These are phyloP conservation scores for Plasmodium malariae DNA, from an alignment of 169 alveolate species.

Conservation along the genomic window DNA sequence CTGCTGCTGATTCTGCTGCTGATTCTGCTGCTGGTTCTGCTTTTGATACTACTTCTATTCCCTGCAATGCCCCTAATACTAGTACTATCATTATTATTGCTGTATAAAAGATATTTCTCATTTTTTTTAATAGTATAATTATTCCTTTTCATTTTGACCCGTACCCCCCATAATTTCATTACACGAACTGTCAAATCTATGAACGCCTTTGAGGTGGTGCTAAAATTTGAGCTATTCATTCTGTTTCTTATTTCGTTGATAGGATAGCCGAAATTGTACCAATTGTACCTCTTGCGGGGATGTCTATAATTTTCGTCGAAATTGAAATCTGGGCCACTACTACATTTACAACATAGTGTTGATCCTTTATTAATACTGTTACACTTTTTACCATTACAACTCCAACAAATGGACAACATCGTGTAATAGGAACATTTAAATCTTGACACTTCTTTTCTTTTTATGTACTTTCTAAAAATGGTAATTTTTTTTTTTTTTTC, in stretches of 20 bases:
- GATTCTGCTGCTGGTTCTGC: neutral
- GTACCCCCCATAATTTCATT: constrained; percentile 51
- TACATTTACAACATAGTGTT: no score
- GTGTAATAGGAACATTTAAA: no score
- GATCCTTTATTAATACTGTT: no score
- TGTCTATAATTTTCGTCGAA: no score
- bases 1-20: neutral
- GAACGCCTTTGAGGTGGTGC: constrained; percentile 41
- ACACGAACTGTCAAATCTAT: constrained; percentile 43
- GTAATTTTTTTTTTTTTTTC: neutral
- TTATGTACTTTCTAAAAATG: neutral
- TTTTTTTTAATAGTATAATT: constrained; percentile 1
- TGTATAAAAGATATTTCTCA: neutral
- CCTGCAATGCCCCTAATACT: neutral
- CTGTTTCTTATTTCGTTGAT: no score
- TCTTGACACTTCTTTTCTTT: neutral
- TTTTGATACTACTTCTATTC: neutral
- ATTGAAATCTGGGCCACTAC: no score
- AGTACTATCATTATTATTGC: neutral
- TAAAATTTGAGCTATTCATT: no score
- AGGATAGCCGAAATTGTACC: no score
- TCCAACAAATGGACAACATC: no score
- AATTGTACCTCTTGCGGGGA: no score
- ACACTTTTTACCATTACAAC: no score
- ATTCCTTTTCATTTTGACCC: neutral